Evolutionary conservation across 345 rosid genomes (phyloP).

Genomic region (Erysimum cheiranthoides): DNA sequence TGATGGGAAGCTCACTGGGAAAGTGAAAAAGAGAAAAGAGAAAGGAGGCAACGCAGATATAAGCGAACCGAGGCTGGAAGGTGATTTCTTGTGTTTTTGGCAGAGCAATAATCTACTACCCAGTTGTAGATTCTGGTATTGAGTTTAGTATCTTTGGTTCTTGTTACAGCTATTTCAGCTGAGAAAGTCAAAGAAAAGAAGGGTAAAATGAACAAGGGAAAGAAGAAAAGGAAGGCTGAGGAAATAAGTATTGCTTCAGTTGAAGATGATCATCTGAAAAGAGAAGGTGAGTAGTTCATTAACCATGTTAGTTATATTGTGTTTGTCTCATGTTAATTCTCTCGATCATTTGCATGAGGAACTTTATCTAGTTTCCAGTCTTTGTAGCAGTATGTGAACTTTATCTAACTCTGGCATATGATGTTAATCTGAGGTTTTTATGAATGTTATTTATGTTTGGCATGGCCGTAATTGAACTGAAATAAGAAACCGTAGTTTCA

Average conservation of each 20-base stretch:
- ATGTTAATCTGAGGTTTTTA: neutral
- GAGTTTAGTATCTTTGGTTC: constrained; percentile 29
- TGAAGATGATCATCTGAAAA: constrained; percentile 24
- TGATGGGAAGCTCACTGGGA: constrained; percentile 16
- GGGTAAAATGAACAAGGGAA: constrained; percentile 28
- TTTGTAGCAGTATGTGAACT: neutral
- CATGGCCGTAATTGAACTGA: constrained; percentile 13
- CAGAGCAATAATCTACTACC: neutral
- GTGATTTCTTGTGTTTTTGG: neutral
- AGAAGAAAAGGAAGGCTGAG: constrained; percentile 40
- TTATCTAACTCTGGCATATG: neutral
- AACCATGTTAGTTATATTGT: neutral
- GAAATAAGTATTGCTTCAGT: constrained; percentile 25
- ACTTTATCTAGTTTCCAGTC: neutral
- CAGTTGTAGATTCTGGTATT: constrained; percentile 4
- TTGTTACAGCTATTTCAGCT: constrained; percentile 19
- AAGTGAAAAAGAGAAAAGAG: constrained; percentile 29
- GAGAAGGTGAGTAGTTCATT: constrained; percentile 30
- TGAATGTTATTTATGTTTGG: neutral
- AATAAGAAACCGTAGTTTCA: constrained; percentile 33
- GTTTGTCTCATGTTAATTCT: neutral
- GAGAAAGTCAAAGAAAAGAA: constrained; percentile 39
- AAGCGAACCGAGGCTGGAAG: constrained; percentile 7
- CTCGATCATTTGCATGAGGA: neutral
- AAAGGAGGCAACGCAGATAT: constrained; percentile 10